These are phyloP conservation scores for Fusarium continuum DNA, from an alignment of 2,329 filamentous ascomycete genomes.

Conservation along the genomic window DNA sequence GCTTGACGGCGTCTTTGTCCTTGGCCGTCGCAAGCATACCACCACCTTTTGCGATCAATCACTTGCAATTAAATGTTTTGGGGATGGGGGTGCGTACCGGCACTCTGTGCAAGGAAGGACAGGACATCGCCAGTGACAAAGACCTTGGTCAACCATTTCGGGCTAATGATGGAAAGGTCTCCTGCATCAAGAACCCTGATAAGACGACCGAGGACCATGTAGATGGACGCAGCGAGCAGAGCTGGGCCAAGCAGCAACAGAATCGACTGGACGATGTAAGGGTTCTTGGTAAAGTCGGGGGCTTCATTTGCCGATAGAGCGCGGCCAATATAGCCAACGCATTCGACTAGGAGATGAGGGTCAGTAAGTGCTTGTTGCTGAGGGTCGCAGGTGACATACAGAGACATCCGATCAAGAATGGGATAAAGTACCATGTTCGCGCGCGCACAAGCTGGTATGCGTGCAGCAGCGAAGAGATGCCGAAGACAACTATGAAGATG, in stretches of 20 bases:
- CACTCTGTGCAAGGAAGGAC: slow-evolving; percentile 51
- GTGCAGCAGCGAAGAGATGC: slow-evolving; percentile 51
- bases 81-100: slow-evolving; percentile 23
- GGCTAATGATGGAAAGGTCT: slow-evolving; percentile 52
- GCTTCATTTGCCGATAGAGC: slow-evolving; percentile 54
- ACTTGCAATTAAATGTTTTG: neutral
- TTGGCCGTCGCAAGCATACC: slow-evolving; percentile 42
- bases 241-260: slow-evolving; percentile 52
- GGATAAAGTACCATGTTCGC: slow-evolving; percentile 62
- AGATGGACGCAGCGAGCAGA: slow-evolving; percentile 57
- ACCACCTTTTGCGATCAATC: slow-evolving; percentile 30
- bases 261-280: slow-evolving; percentile 53
- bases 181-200: slow-evolving; percentile 52
- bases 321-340: slow-evolving; percentile 58
- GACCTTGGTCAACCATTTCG: slow-evolving; percentile 58
- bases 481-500: slow-evolving; percentile 54
- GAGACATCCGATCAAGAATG: slow-evolving; percentile 62
- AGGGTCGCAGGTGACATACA: slow-evolving; percentile 48
- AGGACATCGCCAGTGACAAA: slow-evolving; percentile 61
- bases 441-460: slow-evolving; percentile 51
- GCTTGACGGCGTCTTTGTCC: slow-evolving; percentile 40
- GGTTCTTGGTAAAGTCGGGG: slow-evolving; percentile 48
- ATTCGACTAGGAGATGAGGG: slow-evolving; percentile 34
- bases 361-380: neutral
- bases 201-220: slow-evolving; percentile 57